A percentile compares a stretch with the other conserved stretches of the same genome.
Conservation (phyloP, 2,329 filamentous ascomycete genomes). For the Mollisia scopiformis region DNA sequence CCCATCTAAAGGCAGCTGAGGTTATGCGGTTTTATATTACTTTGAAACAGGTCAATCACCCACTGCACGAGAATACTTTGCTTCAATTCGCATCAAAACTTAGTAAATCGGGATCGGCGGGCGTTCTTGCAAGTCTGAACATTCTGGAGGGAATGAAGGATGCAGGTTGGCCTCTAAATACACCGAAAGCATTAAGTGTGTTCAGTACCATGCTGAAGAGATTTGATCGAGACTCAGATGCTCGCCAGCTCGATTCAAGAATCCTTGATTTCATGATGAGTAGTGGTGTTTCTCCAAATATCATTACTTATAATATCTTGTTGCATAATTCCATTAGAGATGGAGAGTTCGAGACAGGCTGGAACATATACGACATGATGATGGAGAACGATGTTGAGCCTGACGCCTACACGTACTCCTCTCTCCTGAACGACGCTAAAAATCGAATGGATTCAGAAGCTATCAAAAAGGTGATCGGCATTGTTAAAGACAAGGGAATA, state of each 20-base stretch:
- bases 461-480: slow-evolving; percentile 57
- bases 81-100: slow-evolving; percentile 39
- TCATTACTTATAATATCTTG: slow-evolving; percentile 65
- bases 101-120: slow-evolving; percentile 39
- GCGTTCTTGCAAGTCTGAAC: slow-evolving; percentile 40
- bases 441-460: slow-evolving; percentile 39
- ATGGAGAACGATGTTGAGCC: slow-evolving; percentile 60
- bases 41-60: slow-evolving; percentile 22
- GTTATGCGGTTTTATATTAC: slow-evolving; percentile 22
- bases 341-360: slow-evolving; percentile 64
- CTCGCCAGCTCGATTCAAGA: slow-evolving; percentile 51
- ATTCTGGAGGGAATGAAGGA: slow-evolving; percentile 44
- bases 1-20: slow-evolving; percentile 20
- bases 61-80: slow-evolving; percentile 27
- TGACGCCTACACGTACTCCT: slow-evolving; percentile 68
- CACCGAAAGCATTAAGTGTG: slow-evolving; percentile 51
- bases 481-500: slow-evolving; percentile 51
- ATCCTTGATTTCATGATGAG: slow-evolving; percentile 60
- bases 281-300: slow-evolving; percentile 65
- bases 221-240: slow-evolving; percentile 37
- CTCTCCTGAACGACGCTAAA: slow-evolving; percentile 74
- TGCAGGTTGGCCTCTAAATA: slow-evolving; percentile 49
- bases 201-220: slow-evolving; percentile 61
- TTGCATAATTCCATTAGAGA: slow-evolving; percentile 72
- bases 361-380: slow-evolving; percentile 67